Evolutionary conservation across 345 rosid species (phyloP).

Genomic region (Barbarea vulgaris): DNA sequence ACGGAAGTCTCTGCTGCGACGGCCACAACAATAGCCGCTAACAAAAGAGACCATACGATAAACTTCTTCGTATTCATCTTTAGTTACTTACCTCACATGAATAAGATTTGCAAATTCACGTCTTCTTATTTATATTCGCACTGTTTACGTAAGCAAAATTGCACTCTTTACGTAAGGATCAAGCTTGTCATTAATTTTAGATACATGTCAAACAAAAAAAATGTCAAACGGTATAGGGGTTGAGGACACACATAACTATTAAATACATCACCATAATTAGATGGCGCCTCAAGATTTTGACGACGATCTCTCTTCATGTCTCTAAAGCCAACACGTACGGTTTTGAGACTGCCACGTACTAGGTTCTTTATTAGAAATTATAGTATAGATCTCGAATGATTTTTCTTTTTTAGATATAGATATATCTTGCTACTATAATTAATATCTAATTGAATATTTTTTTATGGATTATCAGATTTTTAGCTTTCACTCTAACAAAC

Average conservation of each 20-base stretch:
- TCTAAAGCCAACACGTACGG: slow-evolving; percentile 22
- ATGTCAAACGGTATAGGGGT: neutral
- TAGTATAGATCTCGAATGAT: too few relatives aligned
- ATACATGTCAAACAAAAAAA: neutral
- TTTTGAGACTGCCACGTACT: slow-evolving; percentile 21
- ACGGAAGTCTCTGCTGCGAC: slow-evolving; percentile 29
- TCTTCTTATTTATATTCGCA: slow-evolving; percentile 16
- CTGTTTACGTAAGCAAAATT: too few relatives aligned
- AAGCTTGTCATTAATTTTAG: neutral
- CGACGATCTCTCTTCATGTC: neutral
- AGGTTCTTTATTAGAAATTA: neutral
- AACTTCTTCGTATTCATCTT: slow-evolving; percentile 27
- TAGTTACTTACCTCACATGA: neutral
- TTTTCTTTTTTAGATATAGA: too few relatives aligned
- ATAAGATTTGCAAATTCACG: neutral
- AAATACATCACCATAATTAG: neutral
- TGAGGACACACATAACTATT: neutral
- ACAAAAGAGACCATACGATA: slow-evolving; percentile 36
- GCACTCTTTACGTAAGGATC: slow-evolving; percentile 1
- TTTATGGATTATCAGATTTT: too few relatives aligned
- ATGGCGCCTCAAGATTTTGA: slow-evolving; percentile 6
- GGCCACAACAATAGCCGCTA: slow-evolving; percentile 26
- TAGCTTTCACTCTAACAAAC: too few relatives aligned
- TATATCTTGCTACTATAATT: too few relatives aligned
- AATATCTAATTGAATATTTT: too few relatives aligned